phyloP scores from a whole-genome alignment of 805 yeast genomes.

The Candida incommunis region DNA sequence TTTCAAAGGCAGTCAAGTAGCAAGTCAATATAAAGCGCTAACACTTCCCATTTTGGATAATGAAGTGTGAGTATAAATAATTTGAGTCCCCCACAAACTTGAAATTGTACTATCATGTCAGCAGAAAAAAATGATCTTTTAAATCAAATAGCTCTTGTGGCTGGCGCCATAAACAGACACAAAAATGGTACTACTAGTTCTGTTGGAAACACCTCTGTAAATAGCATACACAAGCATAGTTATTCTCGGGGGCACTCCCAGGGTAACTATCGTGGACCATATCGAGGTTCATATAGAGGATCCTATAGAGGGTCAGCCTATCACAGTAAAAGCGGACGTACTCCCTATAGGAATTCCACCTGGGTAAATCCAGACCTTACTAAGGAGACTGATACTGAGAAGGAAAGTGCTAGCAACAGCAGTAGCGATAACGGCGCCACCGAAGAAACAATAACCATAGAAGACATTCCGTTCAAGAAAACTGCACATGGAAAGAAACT shows the following conservation, averaged over 20 bases:
- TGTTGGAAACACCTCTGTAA: not conserved
- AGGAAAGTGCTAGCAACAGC: not conserved
- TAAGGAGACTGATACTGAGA: not conserved
- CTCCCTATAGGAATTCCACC: not conserved
- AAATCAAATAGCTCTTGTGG: not conserved
- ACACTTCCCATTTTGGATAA: too few relatives aligned
- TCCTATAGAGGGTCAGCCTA: not conserved
- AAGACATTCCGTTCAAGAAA: not conserved
- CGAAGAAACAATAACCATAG: not conserved
- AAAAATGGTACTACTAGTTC: not conserved
- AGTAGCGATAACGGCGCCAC: not conserved
- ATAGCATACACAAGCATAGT: not conserved
- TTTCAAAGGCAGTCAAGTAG: too few relatives aligned
- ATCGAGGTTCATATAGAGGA: not conserved
- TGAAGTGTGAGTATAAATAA: too few relatives aligned
- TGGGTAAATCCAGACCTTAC: not conserved
- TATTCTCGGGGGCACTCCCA: too few relatives aligned
- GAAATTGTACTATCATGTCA: not conserved
- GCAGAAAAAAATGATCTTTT: not conserved
- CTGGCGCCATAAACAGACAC: conserved; percentile 1
- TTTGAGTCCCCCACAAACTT: too few relatives aligned
- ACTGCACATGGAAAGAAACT: conserved; percentile 1
- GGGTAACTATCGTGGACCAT: too few relatives aligned
- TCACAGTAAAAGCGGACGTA: too few relatives aligned
- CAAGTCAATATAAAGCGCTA: too few relatives aligned